Evolutionary conservation across 2,329 filamentous ascomycete genomes (phyloP).

Genomic region (Pyrenochaeta sp.): DNA sequence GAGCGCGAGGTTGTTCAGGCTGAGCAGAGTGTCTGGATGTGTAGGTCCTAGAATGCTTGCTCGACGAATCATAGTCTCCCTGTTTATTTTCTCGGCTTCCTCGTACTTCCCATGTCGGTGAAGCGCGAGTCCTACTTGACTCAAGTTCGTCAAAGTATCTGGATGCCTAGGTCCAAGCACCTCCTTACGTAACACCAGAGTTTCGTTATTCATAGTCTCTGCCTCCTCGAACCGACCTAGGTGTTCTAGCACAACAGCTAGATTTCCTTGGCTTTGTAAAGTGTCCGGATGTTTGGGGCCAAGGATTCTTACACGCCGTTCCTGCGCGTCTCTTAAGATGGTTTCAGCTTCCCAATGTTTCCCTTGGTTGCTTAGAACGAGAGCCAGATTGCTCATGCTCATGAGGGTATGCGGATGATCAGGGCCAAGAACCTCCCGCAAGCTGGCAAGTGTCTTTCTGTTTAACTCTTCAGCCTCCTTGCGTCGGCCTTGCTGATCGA

Average conservation of each 20-base stretch:
- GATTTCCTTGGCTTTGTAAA: too few species aligned
- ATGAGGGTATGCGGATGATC: too few species aligned
- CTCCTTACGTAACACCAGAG: neutral
- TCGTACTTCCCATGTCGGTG: neutral
- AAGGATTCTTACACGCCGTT: too few species aligned
- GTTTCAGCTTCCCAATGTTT: too few species aligned
- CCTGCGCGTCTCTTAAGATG: too few species aligned
- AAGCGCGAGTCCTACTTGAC: neutral
- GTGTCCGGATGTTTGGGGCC: too few species aligned
- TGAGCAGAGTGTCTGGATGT: neutral
- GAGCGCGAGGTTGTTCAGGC: neutral
- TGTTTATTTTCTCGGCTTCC: conserved; percentile 1
- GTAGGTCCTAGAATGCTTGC: neutral
- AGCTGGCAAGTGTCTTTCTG: neutral
- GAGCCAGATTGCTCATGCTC: too few species aligned
- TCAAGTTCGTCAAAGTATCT: neutral
- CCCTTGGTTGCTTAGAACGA: too few species aligned
- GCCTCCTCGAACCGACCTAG: neutral
- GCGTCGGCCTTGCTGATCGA: neutral
- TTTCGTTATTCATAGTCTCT: neutral
- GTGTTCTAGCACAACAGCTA: too few species aligned
- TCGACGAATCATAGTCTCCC: neutral
- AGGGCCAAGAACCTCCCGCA: too few species aligned
- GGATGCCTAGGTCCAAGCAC: neutral
- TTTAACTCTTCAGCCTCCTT: conserved; percentile 2